phyloP scores from a whole-genome alignment of 2,329 filamentous ascomycete genomes.

The Epichloe uncinata region DNA sequence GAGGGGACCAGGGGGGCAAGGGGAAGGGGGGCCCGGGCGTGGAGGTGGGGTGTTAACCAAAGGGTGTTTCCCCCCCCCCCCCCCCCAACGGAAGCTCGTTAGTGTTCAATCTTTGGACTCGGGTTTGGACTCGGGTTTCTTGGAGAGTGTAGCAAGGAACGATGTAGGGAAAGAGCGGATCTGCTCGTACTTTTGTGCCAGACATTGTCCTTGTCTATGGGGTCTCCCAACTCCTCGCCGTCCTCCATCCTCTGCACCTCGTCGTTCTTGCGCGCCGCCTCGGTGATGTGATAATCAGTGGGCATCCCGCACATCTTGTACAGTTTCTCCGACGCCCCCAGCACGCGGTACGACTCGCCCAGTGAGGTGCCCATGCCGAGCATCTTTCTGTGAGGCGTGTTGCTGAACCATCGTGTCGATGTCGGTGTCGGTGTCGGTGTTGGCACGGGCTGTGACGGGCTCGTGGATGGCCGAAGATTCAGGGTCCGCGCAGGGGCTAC shows the following conservation, averaged over 20 bases:
- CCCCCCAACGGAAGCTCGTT: background rate
- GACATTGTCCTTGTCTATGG: conserved; percentile 18
- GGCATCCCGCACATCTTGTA: conserved; percentile 62
- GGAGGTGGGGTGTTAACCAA: conserved; percentile 74
- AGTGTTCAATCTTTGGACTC: background rate
- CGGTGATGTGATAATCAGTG: conserved; percentile 64
- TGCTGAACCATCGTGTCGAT: conserved; percentile 23
- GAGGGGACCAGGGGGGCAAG: too few species aligned
- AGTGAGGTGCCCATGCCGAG: conserved; percentile 22
- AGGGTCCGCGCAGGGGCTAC: conserved; percentile 11
- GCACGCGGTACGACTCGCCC: conserved; percentile 53
- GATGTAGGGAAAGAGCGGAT: conserved; percentile 9
- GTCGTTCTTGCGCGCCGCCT: conserved; percentile 50
- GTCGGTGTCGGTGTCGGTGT: conserved; percentile 7
- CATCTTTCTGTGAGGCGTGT: conserved; percentile 18
- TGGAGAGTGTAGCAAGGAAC: too few species aligned
- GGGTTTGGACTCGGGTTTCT: background rate
- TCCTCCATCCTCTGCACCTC: conserved; percentile 58
- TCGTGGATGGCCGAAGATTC: background rate
- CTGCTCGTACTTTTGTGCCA: conserved; percentile 61
- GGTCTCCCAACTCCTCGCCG: conserved; percentile 65
- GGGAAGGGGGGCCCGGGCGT: too few species aligned
- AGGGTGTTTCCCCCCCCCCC: conserved; percentile 35
- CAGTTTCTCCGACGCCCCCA: conserved; percentile 64
- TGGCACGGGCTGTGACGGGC: background rate